Base-by-base conservation (phyloP, 768 basidiomycete species). In the Russula griseocarnosa region DNA sequence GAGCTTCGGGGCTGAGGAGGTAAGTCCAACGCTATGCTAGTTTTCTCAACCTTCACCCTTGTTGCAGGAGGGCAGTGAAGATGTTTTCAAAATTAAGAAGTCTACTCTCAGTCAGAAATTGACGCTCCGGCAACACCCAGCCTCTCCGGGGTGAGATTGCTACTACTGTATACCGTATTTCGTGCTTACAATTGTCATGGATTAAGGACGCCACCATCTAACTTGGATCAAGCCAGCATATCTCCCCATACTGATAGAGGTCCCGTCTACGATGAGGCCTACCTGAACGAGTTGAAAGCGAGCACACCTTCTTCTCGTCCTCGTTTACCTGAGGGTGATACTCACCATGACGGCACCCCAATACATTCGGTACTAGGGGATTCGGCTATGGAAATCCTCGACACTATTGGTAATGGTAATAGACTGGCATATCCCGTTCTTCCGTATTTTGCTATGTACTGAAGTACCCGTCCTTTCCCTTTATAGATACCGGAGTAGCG, bases 61-160 rank as follows among this genome's bases (percentile, higher is more conserved):
- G 65, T 76, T 68, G 60, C 58, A 90, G 85, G 81, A 82, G 69
- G 80, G 78, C 13, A 81, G 80, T 44, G 83, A 79, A 9, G 86
- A 90, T 62, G 77, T 81, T 0, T 92, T 94, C 72, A 80, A 88
- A 76, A 77, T 93, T 20, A 93, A 92, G 73, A 94, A 91, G 75
- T 91, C 89, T 2, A 86, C 73, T 58, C 77, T 93, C 50, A 92
- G 90, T 70, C 77, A 78, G 65, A 89, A 87, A 68, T 71, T 90
- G 66, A 71, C 82, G 2, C 73, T 88, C 47, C 82, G 83, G 16
- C 80, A 77, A 53, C 81, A 81, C 72, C 78, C 85, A 57, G 76
- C 82, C 11, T 62, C 68, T 10, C 50, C 68, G 59, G 58, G 58
- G 74, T 72, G 51, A 40, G 60, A 53, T 47, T 40, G 32, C 16